Evolutionary conservation across 108 stramenopile species (phyloP).

Genomic region (Epithemia pelagica): DNA sequence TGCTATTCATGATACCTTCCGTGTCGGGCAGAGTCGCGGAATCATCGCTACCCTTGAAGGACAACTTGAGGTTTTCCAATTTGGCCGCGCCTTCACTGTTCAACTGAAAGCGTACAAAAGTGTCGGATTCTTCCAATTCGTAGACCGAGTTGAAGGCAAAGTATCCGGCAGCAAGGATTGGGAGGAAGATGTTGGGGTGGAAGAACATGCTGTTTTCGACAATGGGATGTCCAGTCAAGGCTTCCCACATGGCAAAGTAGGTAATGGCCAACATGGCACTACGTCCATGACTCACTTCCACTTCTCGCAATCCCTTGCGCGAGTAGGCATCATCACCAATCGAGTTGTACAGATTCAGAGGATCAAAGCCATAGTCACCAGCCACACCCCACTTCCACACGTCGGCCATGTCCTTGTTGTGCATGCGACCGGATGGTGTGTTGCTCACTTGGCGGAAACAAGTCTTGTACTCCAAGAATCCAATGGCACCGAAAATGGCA

Average conservation of each 20-base stretch:
- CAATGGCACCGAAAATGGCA: slow-evolving; percentile 48
- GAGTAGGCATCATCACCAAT: slow-evolving; percentile 63
- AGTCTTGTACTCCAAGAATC: slow-evolving; percentile 67
- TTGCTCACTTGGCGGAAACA: slow-evolving; percentile 37
- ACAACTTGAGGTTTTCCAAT: slow-evolving; percentile 18
- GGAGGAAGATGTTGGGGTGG: slow-evolving; percentile 63
- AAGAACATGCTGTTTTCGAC: slow-evolving; percentile 79
- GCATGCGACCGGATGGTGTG: slow-evolving; percentile 49
- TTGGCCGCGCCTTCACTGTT: slow-evolving; percentile 24
- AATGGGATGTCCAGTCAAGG: slow-evolving; percentile 60
- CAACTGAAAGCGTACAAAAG: slow-evolving; percentile 17
- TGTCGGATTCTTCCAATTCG: slow-evolving; percentile 32
- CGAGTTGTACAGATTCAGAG: slow-evolving; percentile 60
- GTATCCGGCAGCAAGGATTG: slow-evolving; percentile 48
- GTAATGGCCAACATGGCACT: slow-evolving; percentile 83
- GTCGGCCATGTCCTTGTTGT: slow-evolving; percentile 55
- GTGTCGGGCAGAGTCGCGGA: neutral
- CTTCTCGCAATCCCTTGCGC: slow-evolving; percentile 87
- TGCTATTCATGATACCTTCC: neutral
- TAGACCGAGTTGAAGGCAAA: slow-evolving; percentile 51
- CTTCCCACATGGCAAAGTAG: slow-evolving; percentile 81
- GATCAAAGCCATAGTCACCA: slow-evolving; percentile 85
- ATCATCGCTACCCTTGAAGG: neutral
- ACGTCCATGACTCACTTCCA: slow-evolving; percentile 79
- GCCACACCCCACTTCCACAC: slow-evolving; percentile 77